Percentiles rank a stretch among this genome's conserved stretches.
phyloP scores from a whole-genome alignment of 1,139 yeast genomes.

The Kodamaea arcana region DNA sequence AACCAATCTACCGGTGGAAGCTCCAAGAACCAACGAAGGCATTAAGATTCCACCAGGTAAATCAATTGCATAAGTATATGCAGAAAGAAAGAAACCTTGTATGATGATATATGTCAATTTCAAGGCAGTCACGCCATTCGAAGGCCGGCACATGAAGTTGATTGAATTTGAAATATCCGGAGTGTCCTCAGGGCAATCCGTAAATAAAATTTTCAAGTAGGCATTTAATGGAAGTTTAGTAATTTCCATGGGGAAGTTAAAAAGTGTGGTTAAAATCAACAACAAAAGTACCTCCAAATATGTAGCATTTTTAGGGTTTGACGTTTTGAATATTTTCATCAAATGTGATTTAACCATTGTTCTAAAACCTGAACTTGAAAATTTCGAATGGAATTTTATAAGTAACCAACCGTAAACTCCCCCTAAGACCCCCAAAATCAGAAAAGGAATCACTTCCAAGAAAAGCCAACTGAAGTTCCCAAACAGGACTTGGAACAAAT shows the following conservation, averaged over 20 bases:
- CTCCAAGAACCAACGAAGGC: slow-evolving; percentile 74
- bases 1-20: slow-evolving; percentile 60
- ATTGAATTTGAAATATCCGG: slow-evolving; percentile 21
- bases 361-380: slow-evolving; percentile 20
- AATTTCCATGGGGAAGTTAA: slow-evolving; percentile 54
- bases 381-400: slow-evolving; percentile 43
- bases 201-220: slow-evolving; percentile 54
- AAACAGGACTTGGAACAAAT: slow-evolving; percentile 58
- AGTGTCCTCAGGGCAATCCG: slow-evolving; percentile 47
- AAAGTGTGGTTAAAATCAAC: slow-evolving; percentile 46
- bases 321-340: slow-evolving; percentile 13
- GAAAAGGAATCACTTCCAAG: slow-evolving; percentile 66
- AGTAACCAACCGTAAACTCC: slow-evolving; percentile 62
- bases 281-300: slow-evolving; percentile 48
- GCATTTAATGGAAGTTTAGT: slow-evolving; percentile 56
- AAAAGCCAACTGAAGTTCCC: slow-evolving; percentile 73
- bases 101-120: slow-evolving; percentile 43
- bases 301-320: slow-evolving; percentile 8
- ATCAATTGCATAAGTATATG: slow-evolving; percentile 61
- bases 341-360: slow-evolving; percentile 14
- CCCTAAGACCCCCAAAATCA: slow-evolving; percentile 62
- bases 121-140: slow-evolving; percentile 24
- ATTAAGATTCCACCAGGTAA: slow-evolving; percentile 74
- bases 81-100: slow-evolving; percentile 54
- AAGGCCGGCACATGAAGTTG: slow-evolving; percentile 34